Evolutionary conservation across 2,329 filamentous ascomycete species (phyloP), one percentile per base, ranked within the genome.

Genomic region (Microcyclospora pomicola): DNA sequence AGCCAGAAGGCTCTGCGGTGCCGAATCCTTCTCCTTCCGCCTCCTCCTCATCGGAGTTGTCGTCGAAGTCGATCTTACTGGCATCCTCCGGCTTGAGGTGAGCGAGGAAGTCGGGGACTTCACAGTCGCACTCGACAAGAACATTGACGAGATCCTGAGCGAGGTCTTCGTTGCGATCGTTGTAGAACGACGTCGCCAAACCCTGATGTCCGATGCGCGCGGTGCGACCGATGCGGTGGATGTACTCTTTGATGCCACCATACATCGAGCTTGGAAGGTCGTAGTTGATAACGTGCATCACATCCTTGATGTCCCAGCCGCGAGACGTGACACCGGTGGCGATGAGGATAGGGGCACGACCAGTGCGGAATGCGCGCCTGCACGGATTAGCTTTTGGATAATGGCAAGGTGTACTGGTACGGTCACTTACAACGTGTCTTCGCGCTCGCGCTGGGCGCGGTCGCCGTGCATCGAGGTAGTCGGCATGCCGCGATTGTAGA

Each of bases 171-270:
- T 96, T 82, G 1, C 71, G 66, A 1, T 87, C 78, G 16, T 79
- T 84, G 67, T 80, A 96, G 64, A 98, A 88, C 0, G 88, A 94
- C 0, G 82, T 88, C 0, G 91, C 87, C 5, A 86, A 64, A 13
- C 91, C 91, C 33, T 73, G 71, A 49, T 94, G 82, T 2, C 91
- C 91, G 54, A 95, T 95, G 37, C 91, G 84, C 38, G 83, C 91
- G 49, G 91, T 98, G 43, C 91, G 87, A 44, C 91, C 91, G 55
- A 96, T 96, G 10, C 91, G 84, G 55, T 98, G 91, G 16, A 82
- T 77, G 51, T 96, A 98, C 58, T 96, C 91, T 35, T 83, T 77
- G 39, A 95, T 93, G 2, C 87, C 88, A n/a, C 85, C 86, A 49
- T 88, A 72, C 1, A 75, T 66, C 32, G 68, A 62, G 5, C 69